Conservation (phyloP, 2,329 filamentous ascomycete genomes). For the Aspergillus fumigatiaffinis region DNA sequence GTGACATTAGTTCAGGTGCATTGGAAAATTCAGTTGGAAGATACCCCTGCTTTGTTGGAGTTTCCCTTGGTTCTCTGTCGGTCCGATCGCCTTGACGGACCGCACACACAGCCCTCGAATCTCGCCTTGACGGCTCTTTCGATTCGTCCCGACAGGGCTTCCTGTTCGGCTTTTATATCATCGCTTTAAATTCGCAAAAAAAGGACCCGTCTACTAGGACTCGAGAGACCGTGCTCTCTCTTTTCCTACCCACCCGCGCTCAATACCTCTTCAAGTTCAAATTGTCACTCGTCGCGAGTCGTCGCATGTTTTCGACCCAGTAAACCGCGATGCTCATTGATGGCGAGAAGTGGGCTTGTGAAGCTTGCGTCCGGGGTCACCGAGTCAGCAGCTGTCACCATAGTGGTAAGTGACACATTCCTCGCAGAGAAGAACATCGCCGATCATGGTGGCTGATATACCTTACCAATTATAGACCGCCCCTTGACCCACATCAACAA, state of each 20-base stretch:
- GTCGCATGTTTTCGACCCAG: slow-evolving; percentile 38
- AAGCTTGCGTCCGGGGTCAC: slow-evolving; percentile 96
- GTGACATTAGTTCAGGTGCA: slow-evolving; percentile 18
- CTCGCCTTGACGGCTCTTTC: slow-evolving; percentile 33
- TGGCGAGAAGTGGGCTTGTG: slow-evolving; percentile 97
- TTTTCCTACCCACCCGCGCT: slow-evolving; percentile 6
- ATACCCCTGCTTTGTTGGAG: slow-evolving; percentile 34
- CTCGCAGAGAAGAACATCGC: neutral
- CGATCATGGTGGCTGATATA: neutral
- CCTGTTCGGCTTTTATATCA: slow-evolving; percentile 16
- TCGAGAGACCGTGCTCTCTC: slow-evolving; percentile 9
- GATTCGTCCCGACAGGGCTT: slow-evolving; percentile 18
- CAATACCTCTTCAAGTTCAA: slow-evolving; percentile 11
- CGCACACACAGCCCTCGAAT: slow-evolving; percentile 19
- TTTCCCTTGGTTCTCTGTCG: slow-evolving; percentile 24
- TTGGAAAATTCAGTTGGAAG: slow-evolving; percentile 25
- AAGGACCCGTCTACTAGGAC: slow-evolving; percentile 3
- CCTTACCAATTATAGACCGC: slow-evolving; percentile 59
- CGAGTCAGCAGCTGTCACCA: slow-evolving; percentile 99
- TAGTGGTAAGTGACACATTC: slow-evolving; percentile 62
- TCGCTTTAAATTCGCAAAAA: slow-evolving; percentile 1
- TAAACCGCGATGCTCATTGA: slow-evolving; percentile 69
- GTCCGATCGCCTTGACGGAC: slow-evolving; percentile 25
- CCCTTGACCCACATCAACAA: slow-evolving; percentile 93
- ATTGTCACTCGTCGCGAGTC: slow-evolving; percentile 28